Conservation (phyloP, 2,329 filamentous ascomycete species). For the Aspergillus phoenicis region DNA sequence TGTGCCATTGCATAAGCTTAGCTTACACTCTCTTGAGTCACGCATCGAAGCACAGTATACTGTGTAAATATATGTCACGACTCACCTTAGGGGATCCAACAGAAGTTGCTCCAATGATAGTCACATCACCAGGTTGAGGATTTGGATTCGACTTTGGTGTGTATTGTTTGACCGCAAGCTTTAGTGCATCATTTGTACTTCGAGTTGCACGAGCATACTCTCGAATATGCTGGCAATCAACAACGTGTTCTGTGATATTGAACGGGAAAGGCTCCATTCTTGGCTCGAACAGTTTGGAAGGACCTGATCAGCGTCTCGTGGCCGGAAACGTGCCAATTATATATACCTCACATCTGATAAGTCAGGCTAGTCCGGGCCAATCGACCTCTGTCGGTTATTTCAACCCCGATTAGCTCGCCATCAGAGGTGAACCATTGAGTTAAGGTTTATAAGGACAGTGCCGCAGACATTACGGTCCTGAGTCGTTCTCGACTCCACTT, state of each 20-base stretch:
- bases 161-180: slow-evolving; percentile 79
- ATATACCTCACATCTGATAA: background rate
- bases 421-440: too few species aligned
- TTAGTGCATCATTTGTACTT: slow-evolving; percentile 65
- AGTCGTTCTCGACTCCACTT: too few species aligned
- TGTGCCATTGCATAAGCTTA: background rate
- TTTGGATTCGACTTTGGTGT: slow-evolving; percentile 66
- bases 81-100: slow-evolving; percentile 83
- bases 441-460: too few species aligned
- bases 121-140: slow-evolving; percentile 70
- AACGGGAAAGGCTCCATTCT: slow-evolving; percentile 1
- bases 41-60: too few species aligned
- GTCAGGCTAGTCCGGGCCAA: too few species aligned
- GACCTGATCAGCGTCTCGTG: background rate
- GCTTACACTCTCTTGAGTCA: background rate
- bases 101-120: slow-evolving; percentile 77
- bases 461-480: too few species aligned
- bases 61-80: background rate
- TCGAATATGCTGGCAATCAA: slow-evolving; percentile 55
- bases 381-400: too few species aligned
- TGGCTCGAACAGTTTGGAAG: background rate
- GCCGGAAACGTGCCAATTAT: background rate
- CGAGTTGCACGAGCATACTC: slow-evolving; percentile 53
- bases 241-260: slow-evolving; percentile 13
- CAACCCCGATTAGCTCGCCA: too few species aligned